Evolutionary conservation across 1,139 yeast species (phyloP).

Genomic region (Pichia inconspicua): DNA sequence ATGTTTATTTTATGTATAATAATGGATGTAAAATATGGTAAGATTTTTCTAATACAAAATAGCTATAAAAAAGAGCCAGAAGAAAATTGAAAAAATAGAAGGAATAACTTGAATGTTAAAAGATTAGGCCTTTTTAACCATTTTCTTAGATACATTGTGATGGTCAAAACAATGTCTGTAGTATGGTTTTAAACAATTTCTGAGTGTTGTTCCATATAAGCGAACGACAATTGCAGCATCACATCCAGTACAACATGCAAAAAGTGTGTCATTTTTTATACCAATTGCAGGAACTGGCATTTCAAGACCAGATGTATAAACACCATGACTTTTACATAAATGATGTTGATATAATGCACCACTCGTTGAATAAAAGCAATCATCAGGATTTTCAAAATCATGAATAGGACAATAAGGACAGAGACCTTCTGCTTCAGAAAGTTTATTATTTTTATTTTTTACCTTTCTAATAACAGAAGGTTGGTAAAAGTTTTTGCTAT

Average conservation of each 20-base stretch:
- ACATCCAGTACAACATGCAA: background rate
- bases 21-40: background rate
- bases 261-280: background rate
- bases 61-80: too few relatives aligned
- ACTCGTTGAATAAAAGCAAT: background rate
- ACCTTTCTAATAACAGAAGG: background rate
- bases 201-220: background rate
- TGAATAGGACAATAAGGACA: background rate
- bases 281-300: background rate
- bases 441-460: background rate
- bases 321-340: background rate
- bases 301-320: background rate
- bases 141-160: background rate
- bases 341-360: background rate
- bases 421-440: background rate
- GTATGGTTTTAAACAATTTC: background rate
- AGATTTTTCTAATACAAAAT: too few relatives aligned
- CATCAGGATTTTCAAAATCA: background rate
- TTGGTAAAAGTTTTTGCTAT: background rate
- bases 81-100: background rate
- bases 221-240: background rate
- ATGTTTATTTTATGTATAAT: background rate
- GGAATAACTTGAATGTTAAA: background rate
- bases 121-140: background rate
- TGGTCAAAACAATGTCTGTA: background rate